Base-by-base conservation (phyloP, 176 grass and related monocot genomes). In the Elaeis guineensis region DNA sequence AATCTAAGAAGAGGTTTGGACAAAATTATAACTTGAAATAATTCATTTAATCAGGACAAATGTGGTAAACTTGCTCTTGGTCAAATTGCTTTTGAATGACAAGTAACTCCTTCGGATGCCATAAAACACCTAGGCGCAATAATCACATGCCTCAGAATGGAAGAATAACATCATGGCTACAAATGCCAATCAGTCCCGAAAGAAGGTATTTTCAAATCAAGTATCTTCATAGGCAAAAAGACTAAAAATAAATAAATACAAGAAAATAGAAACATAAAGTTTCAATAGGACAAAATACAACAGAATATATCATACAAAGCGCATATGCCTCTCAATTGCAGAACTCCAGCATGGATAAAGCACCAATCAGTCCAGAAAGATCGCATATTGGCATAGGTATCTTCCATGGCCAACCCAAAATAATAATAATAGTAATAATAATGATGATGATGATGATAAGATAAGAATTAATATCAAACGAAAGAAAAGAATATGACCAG, bases 361-460 rank as follows among this genome's bases (percentile, higher is more conserved):
- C 19, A 20, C 62, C 62, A 15, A 50, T 64, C 44, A 64, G 62
- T 64, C 44, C 62, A 12, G 39, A 64, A 64, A 64, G 62, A 64
- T 51, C 20, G 62, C 16, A 23, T 22, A 50, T 50, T 51, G 16
- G n/a, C 22, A 64, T 5, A 50, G 39, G 49, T 51, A 23, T 64
- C 2, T 18, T n/a, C 21, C 62, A n/a, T n/a, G n/a, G n/a, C n/a
- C n/a, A n/a, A n/a, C n/a, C n/a, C n/a, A n/a, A n/a, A n/a, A n/a
- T n/a, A n/a, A n/a, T n/a, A n/a, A n/a, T n/a, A n/a, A n/a, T n/a
- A n/a, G n/a, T n/a, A n/a, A n/a, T n/a, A n/a, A n/a, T n/a, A n/a
- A n/a, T n/a, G n/a, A n/a, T n/a, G n/a, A n/a, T n/a, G n/a, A n/a
- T n/a, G n/a, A n/a, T n/a, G n/a, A n/a, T n/a, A n/a, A n/a, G n/a